Conservation (phyloP, 2,329 filamentous ascomycete genomes). For the Podosphaera leucotricha region DNA sequence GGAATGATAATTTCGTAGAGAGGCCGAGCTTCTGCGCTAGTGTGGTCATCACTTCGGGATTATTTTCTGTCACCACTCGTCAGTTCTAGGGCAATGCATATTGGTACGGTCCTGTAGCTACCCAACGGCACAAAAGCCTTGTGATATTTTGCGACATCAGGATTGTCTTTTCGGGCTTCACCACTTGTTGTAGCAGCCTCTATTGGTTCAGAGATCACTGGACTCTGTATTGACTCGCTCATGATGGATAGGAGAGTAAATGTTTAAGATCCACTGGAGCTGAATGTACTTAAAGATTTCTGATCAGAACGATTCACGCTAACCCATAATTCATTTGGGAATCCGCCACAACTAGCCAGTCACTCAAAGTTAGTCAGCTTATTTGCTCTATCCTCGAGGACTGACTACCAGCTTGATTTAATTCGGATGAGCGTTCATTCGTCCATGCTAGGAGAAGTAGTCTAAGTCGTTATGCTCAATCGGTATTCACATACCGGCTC, state of each 20-base stretch:
- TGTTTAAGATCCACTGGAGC: background rate
- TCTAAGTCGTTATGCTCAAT: too few relatives aligned
- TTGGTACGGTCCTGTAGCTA: constrained; percentile 2
- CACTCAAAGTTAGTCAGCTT: too few relatives aligned
- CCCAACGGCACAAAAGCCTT: constrained; percentile 16
- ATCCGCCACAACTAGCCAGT: too few relatives aligned
- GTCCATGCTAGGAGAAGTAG: too few relatives aligned
- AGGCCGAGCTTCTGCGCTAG: constrained; percentile 72
- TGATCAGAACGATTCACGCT: background rate
- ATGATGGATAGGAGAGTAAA: background rate
- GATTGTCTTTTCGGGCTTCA: constrained; percentile 4
- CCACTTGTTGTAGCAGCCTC: background rate
- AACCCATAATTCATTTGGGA: background rate
- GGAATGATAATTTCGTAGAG: constrained; percentile 48
- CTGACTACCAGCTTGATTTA: too few relatives aligned
- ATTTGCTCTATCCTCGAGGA: too few relatives aligned
- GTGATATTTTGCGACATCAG: constrained; percentile 12
- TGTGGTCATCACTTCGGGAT: constrained; percentile 71
- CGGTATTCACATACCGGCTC: too few relatives aligned
- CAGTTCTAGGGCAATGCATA: background rate
- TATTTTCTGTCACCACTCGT: constrained; percentile 27
- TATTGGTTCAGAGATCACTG: background rate
- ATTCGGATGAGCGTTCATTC: too few relatives aligned
- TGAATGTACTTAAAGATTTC: background rate
- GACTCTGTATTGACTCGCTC: background rate